Evolutionary conservation across 768 basidiomycete genomes (phyloP), one percentile per base, ranked within the genome.

Genomic region (Serendipita indica): DNA sequence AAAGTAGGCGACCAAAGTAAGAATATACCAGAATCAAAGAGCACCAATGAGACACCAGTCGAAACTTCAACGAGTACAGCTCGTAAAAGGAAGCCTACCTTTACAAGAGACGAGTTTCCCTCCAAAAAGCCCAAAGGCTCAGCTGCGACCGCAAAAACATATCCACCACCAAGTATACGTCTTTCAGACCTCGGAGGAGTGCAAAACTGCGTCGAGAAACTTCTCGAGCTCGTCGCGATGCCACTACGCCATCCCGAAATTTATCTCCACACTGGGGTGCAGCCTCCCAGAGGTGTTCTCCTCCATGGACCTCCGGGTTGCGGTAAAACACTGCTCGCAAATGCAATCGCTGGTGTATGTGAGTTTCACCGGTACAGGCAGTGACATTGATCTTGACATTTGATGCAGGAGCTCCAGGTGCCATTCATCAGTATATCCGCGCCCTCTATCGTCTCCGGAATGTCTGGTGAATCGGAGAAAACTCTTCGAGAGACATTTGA

Each of bases 381-480:
- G n/a, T n/a, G n/a, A n/a, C n/a, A n/a, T n/a, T n/a, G n/a, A n/a
- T n/a, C n/a, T n/a, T n/a, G n/a, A n/a, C n/a, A n/a, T n/a, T n/a
- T n/a, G n/a, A 13, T 6, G 39, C 64, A 96, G 93, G 92, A 97
- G 74, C 77, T 97, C 2, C 85, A 83, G 2, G 75, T 94, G 1
- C 93, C 94, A 0, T 97, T 99, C 67, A 92, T 99, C 63, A 87
- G 74, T 56, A 83, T 99, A 61, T 94, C 94, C 2, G 94, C 94
- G 0, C 96, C 96, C 0, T 89, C 89, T 0, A 86, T 99, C 60
- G 91, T 99, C 5, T 92, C 89, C 1, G 94, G 96, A 1, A 96
- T 98, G 91, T 96, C 91, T 0, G 96, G 96, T 45, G 96, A 99
- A 70, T 93, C 90, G 0, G 96, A 99, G 68, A 98, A 94, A 74